Evolutionary conservation across 148 eudicot species (phyloP).

Genomic region (Mesembryanthemum crystallinum): DNA sequence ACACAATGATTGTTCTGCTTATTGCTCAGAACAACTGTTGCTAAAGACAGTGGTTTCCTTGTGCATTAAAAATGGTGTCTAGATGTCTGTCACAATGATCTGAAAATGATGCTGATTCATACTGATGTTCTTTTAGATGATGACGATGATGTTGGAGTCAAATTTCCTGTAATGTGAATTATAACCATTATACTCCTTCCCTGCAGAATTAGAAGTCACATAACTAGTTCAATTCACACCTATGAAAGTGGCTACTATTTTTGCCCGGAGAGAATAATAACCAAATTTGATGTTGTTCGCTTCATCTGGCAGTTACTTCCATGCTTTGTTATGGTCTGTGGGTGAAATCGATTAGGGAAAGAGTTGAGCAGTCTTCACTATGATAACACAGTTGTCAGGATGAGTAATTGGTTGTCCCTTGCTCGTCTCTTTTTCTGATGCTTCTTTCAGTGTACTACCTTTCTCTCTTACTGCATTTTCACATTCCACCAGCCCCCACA

Average conservation of each 20-base stretch:
- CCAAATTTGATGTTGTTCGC: neutral
- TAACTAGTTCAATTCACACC: too few relatives aligned
- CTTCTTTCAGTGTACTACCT: neutral
- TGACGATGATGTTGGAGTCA: neutral
- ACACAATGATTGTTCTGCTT: neutral
- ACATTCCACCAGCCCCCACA: neutral
- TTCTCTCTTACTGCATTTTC: neutral
- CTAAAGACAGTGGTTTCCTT: neutral
- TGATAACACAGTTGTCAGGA: neutral
- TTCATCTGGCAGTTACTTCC: neutral
- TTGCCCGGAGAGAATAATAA: too few relatives aligned
- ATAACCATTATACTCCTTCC: too few relatives aligned
- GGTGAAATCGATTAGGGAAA: neutral
- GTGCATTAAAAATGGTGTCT: neutral
- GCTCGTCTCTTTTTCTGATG: neutral
- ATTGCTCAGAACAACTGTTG: neutral
- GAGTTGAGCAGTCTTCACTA: neutral
- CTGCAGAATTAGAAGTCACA: too few relatives aligned
- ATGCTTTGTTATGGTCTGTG: neutral
- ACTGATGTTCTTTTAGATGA: neutral
- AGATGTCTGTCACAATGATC: neutral
- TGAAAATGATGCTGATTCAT: neutral
- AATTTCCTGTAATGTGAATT: neutral
- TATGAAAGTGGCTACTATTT: neutral
- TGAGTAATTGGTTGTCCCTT: neutral